A percentile compares a stretch with the other conserved stretches of the same genome.
These are phyloP conservation scores for Populus deltoides DNA, from an alignment of 345 rosid genomes.

Conservation along the genomic window DNA sequence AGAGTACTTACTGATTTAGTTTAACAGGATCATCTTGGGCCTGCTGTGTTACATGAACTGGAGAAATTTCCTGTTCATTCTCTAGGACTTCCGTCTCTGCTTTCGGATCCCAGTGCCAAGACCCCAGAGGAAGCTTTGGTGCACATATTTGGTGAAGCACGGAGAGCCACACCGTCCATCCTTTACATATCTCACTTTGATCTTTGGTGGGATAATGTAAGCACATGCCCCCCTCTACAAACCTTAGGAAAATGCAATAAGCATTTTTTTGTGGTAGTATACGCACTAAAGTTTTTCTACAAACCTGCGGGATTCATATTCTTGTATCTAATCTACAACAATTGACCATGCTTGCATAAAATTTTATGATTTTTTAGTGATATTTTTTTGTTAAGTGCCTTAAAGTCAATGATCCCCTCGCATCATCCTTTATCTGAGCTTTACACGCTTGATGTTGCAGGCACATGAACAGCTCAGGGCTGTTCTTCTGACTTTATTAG, in stretches of 20 bases:
- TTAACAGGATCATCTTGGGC: slow-evolving; percentile 99
- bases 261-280: background rate
- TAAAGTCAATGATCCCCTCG: background rate
- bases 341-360: background rate
- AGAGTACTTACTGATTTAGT: slow-evolving; percentile 73
- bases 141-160: slow-evolving; percentile 96
- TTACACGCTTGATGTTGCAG: slow-evolving; percentile 46
- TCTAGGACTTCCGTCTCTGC: slow-evolving; percentile 95
- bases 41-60: slow-evolving; percentile 91
- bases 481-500: slow-evolving; percentile 81
- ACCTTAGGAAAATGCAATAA: background rate
- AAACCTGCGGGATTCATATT: background rate
- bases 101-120: slow-evolving; percentile 98
- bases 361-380: background rate
- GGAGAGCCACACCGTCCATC: slow-evolving; percentile 92
- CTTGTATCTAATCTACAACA: slow-evolving; percentile 1
- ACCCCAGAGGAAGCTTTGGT: slow-evolving; percentile 98
- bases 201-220: slow-evolving; percentile 99
- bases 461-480: slow-evolving; percentile 95
- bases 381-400: background rate
- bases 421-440: background rate
- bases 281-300: background rate
- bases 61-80: slow-evolving; percentile 98
- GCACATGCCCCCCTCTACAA: slow-evolving; percentile 22
- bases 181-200: slow-evolving; percentile 85